phyloP scores from a whole-genome alignment of 1,284 basidiomycete genomes.

The Sporisorium sorghi region DNA sequence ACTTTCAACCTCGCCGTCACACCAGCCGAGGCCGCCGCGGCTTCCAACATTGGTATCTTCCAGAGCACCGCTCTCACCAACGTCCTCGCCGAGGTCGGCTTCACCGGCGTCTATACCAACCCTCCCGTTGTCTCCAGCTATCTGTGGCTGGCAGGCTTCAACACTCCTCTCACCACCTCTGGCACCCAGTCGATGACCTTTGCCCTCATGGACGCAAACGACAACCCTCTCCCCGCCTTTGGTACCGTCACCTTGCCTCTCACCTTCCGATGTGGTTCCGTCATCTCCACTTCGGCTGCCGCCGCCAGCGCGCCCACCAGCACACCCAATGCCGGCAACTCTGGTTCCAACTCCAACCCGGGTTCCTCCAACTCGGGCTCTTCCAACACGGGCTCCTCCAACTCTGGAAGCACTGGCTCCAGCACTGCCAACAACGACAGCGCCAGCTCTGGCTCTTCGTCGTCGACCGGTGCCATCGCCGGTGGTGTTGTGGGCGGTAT shows the following conservation, averaged over 20 bases:
- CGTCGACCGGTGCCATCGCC: constrained; percentile 50
- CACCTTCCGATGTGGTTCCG: constrained; percentile 45
- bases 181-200: constrained; percentile 33
- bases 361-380: constrained; percentile 16
- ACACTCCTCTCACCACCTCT: constrained; percentile 16
- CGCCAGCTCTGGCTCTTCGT: constrained; percentile 35
- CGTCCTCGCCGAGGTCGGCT: constrained; percentile 24
- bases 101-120: constrained; percentile 28
- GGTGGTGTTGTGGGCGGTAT: constrained; percentile 55
- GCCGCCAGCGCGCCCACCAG: constrained; percentile 19
- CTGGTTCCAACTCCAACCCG: constrained; percentile 6
- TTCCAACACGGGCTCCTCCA: constrained; percentile 18
- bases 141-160: constrained; percentile 37
- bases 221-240: constrained; percentile 19
- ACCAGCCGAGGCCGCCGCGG: constrained; percentile 13
- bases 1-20: constrained; percentile 36
- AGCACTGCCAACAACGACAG: constrained; percentile 12
- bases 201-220: constrained; percentile 28
- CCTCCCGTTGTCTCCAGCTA: constrained; percentile 20
- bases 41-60: constrained; percentile 24
- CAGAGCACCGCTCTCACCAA: constrained; percentile 8
- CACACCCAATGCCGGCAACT: not conserved
- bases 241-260: constrained; percentile 22
- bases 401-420: constrained; percentile 8
- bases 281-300: constrained; percentile 23